Percentiles rank a stretch among this genome's conserved stretches.
Evolutionary conservation across 228 moss, liverwort and hornwort genomes (phyloP).

Genomic region (Sphagnum magellanicum): DNA sequence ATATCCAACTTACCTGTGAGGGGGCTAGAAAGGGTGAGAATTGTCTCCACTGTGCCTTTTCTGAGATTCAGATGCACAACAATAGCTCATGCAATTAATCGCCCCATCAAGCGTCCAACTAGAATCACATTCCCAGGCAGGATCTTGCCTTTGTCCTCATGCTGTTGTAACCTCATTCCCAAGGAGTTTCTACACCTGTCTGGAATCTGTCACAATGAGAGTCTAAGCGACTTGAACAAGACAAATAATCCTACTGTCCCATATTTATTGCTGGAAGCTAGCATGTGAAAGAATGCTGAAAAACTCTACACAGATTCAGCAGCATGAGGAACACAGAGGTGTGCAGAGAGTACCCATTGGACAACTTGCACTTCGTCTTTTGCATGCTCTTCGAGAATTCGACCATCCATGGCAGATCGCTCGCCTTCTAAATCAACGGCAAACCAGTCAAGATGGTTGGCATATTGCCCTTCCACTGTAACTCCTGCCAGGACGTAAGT

Average conservation of each 20-base stretch:
- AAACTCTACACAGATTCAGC: too few species aligned
- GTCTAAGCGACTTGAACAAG: too few species aligned
- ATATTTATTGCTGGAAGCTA: too few species aligned
- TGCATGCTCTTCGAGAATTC: constrained; percentile 96
- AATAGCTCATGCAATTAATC: constrained; percentile 96
- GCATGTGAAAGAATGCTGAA: too few species aligned
- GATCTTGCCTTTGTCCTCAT: too few species aligned
- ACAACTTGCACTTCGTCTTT: constrained; percentile 93
- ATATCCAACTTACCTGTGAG: constrained; percentile 57
- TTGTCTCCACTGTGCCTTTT: constrained; percentile 75
- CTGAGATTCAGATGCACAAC: constrained; percentile 84
- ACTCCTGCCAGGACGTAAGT: constrained; percentile 43
- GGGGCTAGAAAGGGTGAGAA: constrained; percentile 92
- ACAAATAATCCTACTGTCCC: too few species aligned
- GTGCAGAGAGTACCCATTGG: constrained; percentile 52
- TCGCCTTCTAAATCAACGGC: constrained; percentile 98
- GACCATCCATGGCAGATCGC: constrained; percentile 99
- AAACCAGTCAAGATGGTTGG: constrained; percentile 95
- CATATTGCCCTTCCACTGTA: constrained; percentile 61
- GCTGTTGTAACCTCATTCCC: constrained; percentile 10
- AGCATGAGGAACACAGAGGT: too few species aligned
- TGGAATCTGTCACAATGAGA: constrained; percentile 57
- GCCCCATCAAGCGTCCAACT: constrained; percentile 98
- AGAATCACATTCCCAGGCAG: constrained; percentile 19
- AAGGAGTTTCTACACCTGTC: constrained; percentile 89